Base-by-base conservation (phyloP, 2,329 filamentous ascomycete genomes). In the Arthroderma uncinatum region DNA sequence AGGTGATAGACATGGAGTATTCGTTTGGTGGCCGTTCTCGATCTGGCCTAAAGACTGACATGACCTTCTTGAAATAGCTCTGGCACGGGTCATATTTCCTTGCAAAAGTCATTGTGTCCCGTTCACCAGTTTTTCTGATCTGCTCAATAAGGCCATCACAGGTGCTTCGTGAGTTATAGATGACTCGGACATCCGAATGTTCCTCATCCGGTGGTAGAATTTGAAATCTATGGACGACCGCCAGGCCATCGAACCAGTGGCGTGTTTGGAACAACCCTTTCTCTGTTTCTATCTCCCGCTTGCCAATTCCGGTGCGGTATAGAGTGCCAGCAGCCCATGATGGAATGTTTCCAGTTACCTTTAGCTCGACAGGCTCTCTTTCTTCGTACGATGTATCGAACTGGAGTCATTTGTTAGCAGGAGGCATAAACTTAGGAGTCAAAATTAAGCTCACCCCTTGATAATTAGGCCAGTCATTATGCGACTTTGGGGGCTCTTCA, bases 191-290 rank as follows among this genome's bases (percentile, higher is more conserved):
- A 4, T 65, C 66, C 28, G 58, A 64, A 16, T 71, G 58, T 0
- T 66, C 62, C 2, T 70, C 64, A 1, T 66, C 64, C 0, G 75
- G 61, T 0, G 78, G 67, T 2, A 82, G 64, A 33, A 92, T 85
- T 58, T 88, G 78, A 66, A 92, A 92, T 28, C 81, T 82, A 71
- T 92, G 86, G 0, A 82, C 76, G 57, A 87, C 81, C 2, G 82
- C 79, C 58, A 89, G 82, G 4, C 86, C 86, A 66, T 93, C 89
- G 63, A 93, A 93, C 88, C 88, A 93, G 68, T 93, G 87, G 0
- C 78, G 80, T 10, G 84, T 76, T 33, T 77, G 74, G 64, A 84
- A 83, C 0, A 76, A 80, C n/a, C 82, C 82, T 2, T 76, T 75
- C 1, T 79, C 70, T 0, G 81, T 82, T n/a, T 83, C 75, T 2